Evolutionary conservation across 257 asterid species (phyloP).

Genomic region (Sherardia arvensis): DNA sequence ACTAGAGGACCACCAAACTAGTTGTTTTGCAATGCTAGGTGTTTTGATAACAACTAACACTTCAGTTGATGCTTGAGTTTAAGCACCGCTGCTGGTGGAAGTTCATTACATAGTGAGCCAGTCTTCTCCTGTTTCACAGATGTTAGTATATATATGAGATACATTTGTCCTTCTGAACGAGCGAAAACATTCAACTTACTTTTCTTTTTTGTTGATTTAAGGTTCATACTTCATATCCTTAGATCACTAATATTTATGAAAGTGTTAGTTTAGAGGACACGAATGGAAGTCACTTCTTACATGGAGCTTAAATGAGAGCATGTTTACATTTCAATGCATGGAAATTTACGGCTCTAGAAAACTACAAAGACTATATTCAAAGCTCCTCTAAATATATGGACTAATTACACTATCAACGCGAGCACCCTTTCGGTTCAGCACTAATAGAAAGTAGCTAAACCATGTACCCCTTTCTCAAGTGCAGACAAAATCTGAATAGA

Average conservation of each 20-base stretch:
- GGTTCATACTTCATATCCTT: no score
- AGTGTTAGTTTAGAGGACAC: no score
- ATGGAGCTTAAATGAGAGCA: background rate
- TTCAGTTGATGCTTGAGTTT: no score
- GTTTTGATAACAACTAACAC: background rate
- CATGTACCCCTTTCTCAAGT: constrained; percentile 21
- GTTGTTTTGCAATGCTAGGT: background rate
- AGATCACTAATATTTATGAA: background rate
- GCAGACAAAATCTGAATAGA: constrained; percentile 94
- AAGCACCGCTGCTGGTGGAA: background rate
- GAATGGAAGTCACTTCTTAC: background rate
- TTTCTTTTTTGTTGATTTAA: no score
- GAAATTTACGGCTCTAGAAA: background rate
- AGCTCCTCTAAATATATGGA: background rate
- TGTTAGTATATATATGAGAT: no score
- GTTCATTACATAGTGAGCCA: background rate
- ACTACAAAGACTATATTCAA: background rate
- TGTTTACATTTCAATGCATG: background rate
- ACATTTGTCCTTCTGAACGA: background rate
- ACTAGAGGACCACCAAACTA: no score
- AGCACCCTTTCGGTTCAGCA: background rate
- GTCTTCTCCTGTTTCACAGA: no score
- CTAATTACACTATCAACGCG: background rate
- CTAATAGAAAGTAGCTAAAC: background rate
- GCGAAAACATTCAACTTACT: background rate